Conservation (phyloP, 441 rosid genomes). For the Corymbia calophylla region DNA sequence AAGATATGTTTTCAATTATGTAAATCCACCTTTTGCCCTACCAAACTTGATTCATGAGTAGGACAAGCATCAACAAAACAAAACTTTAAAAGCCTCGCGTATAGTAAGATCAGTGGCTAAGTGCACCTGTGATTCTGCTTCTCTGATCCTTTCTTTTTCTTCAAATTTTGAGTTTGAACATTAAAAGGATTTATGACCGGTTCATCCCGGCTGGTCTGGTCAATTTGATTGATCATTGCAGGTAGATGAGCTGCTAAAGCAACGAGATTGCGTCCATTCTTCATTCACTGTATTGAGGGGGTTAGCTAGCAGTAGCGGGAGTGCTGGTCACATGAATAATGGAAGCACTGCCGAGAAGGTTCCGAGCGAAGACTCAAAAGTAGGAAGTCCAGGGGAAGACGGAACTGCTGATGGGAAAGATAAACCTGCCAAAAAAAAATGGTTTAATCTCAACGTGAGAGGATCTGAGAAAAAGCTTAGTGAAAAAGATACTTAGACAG, state of each 20-base stretch:
- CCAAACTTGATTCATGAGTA: background rate
- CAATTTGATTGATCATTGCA: conserved; percentile 13
- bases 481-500: conserved; percentile 10
- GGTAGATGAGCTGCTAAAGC: conserved; percentile 92
- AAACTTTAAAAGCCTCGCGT: background rate
- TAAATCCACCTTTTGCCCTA: background rate
- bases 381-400: conserved; percentile 59
- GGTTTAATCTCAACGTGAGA: conserved; percentile 89
- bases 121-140: background rate
- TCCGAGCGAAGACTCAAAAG: conserved; percentile 49
- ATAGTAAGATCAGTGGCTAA: background rate
- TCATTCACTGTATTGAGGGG: conserved; percentile 50
- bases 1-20: background rate
- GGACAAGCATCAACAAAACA: background rate
- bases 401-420: conserved; percentile 73
- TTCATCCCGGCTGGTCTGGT: background rate
- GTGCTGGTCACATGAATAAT: conserved; percentile 5
- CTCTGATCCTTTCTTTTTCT: background rate
- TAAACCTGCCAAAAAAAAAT: conserved; percentile 74
- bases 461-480: conserved; percentile 73
- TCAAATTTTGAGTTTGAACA: background rate
- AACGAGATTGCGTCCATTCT: conserved; percentile 72
- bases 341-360: conserved; percentile 55
- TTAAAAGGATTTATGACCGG: background rate
- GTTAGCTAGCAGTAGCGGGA: conserved; percentile 5